Base-by-base conservation (phyloP, 306 rosid species). In the Ormosia emarginata region DNA sequence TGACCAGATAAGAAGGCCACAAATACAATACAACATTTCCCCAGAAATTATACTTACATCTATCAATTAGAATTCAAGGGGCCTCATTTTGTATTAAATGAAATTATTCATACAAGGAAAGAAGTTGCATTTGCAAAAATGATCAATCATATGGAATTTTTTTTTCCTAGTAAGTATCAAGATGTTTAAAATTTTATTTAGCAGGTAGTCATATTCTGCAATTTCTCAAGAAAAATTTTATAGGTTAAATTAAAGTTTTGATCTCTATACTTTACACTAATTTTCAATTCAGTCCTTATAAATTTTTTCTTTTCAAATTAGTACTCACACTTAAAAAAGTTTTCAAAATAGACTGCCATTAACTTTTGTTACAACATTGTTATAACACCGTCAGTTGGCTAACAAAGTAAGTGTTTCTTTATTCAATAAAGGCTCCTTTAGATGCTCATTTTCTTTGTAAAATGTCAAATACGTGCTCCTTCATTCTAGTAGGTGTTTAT, bases 31-130 rank as follows among this genome's bases (percentile, higher is more conserved):
- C 58, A 67, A 14, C 67, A 67, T 71, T 61, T 53, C 73, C 69
- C 81, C 41, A 58, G 57, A 78, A 69, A 39, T 69, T 3, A 43
- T 80, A 63, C 63, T 78, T 53, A 14, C 64, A 44, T 29, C 50
- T 67, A 78, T 70, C 67, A 43, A 68, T 52, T 71, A n/a, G 29
- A 53, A 63, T 71, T 62, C 52, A 13, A 73, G 75, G n/a, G 44
- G 17, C 59, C 59, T 73, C 58, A 49, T 32, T 8, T 41, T 24
- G 14, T 68, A 74, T 37, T 68, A 75, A 75, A 79, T 63, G 79
- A 65, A 69, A 83, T 15, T 80, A 18, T 79, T 74, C 40, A 49
- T 14, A 71, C 79, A 36, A 50, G 76, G 50, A 32, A 39, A 72
- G 24, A 72, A 79, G 52, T 67, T 33, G n/a, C 36, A 41, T 74